phyloP scores from a whole-genome alignment of 1,139 yeast genomes.

The Suhomyces wounanorum region DNA sequence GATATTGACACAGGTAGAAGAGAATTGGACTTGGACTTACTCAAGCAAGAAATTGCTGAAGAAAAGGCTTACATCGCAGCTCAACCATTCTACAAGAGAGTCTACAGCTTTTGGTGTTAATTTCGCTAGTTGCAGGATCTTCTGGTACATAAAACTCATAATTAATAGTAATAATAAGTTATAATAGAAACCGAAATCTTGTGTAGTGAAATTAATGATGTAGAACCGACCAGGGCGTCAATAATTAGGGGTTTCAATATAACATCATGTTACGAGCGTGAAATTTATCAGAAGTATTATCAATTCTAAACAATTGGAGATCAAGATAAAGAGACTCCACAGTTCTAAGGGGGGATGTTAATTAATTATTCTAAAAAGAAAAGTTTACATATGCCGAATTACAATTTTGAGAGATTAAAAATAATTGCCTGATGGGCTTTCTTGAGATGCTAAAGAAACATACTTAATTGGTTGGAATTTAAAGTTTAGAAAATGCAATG shows the following conservation, averaged over 20 bases:
- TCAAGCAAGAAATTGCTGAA: conserved; percentile 65
- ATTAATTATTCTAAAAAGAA: too few species aligned
- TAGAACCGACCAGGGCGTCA: too few species aligned
- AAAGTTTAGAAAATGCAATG: too few species aligned
- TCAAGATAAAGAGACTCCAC: not conserved
- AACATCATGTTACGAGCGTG: not conserved
- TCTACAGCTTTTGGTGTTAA: conserved; percentile 59
- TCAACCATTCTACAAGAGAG: conserved; percentile 55
- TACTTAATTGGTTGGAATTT: too few species aligned
- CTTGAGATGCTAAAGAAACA: too few species aligned
- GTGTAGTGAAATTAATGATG: not conserved
- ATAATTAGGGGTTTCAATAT: too few species aligned
- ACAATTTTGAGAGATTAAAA: too few species aligned
- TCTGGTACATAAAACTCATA: not conserved
- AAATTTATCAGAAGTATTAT: not conserved
- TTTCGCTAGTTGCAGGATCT: conserved; percentile 1
- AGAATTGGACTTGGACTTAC: conserved; percentile 62
- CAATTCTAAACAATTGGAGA: not conserved
- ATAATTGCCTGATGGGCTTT: too few species aligned
- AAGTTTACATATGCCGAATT: too few species aligned
- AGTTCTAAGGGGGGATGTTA: not conserved
- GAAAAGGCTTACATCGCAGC: conserved; percentile 55
- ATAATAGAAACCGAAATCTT: not conserved
- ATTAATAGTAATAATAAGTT: not conserved
- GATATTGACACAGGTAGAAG: conserved; percentile 74